Base-by-base conservation (phyloP, 2,329 filamentous ascomycete species). In the Calonectria honghensis region DNA sequence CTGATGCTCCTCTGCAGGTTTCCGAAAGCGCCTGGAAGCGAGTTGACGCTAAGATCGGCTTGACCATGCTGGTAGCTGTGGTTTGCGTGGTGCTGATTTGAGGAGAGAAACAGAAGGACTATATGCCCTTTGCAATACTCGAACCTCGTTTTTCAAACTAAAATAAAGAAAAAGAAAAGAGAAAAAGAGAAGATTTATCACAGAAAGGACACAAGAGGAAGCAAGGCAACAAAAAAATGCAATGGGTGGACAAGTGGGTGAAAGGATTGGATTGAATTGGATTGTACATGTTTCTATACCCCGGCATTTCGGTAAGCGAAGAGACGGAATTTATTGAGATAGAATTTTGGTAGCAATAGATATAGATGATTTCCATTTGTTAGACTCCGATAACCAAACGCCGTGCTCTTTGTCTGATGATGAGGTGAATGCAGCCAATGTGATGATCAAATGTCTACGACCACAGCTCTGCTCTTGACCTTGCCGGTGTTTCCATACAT, bases 401-500 rank as follows among this genome's bases (percentile, higher is more conserved):
- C 39, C 50, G 37, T 63, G 45, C 27, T 3, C 37, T 63, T 67
- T 32, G 20, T 61, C 37, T 51, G 45, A 39, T 63, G 57, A 18
- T 39, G 27, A 29, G 35, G 24, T 41, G 14, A 37, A 41, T 31
- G 57, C 35, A 29, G 57, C 20, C 11, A 35, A 10, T 13, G 61
- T 6, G 24, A 29, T 20, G 57, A 61, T 70, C 73, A 85, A 31
- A 85, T 82, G 52, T 85, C 84, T 32, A 86, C 82, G 1, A 86
- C 82, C 14, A 85, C 78, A 9, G 84, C 83, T 32, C 85, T 78
- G 57, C 85, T 89, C 35, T 85, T 86, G 51, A 90, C 81, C 75
- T 84, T 87, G 3, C 89, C 89, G 1, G 89, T 88, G 73, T 88
- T 89, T 14, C 89, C 88, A 76, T 89, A 84, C 86, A 91, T 90